Base-by-base conservation (phyloP, 2,329 filamentous ascomycete genomes). In the Aspergillus udagawae region DNA sequence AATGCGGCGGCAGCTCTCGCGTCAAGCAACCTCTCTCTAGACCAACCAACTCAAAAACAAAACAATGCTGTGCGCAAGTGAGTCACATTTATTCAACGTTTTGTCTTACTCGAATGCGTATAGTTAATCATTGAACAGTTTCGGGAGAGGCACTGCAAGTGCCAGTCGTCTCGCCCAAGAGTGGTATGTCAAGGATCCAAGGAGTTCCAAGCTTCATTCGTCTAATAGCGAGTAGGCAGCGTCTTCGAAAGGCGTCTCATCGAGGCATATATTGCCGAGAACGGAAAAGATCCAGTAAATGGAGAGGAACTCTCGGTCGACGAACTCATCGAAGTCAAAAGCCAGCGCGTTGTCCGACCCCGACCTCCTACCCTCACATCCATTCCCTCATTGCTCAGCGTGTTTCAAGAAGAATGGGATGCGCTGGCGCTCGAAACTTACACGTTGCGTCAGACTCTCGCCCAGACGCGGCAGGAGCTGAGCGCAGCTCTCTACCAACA, bases 401-500 rank as follows among this genome's bases (percentile, higher is more conserved):
- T 92, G 42, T 97, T 99, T 75, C 94, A 99, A 75, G 96, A 96
- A 74, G 94, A 99, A 81, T 99, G 94, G 94, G 94, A 99, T 73
- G 88, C 92, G 8, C 79, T 97, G 48, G 91, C 93, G 12, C 81
- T 97, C 38, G 94, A 99, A 78, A 90, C 91, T 52, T 97, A 92
- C 74, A 94, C 91, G 65, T 79, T 97, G 59, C 89, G 90, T 77
- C 90, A 97, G 74, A 91, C 96, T 71, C 81, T 99, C 60, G 83
- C 88, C 52, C 90, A 96, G 72, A 96, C 92, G 45, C 83, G 93
- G 63, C 92, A 97, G 77, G 94, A 99, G 79, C 85, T 99, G 56
- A 91, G 91, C 56, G 94, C 91, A 1, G 91, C 94, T 0, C 82
- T 99, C 25, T 99, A 99, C 77, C 93, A 97, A 77, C 91, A 97